phyloP scores from a whole-genome alignment of 1,284 basidiomycete species.

The Leccinum cinnamomeum region DNA sequence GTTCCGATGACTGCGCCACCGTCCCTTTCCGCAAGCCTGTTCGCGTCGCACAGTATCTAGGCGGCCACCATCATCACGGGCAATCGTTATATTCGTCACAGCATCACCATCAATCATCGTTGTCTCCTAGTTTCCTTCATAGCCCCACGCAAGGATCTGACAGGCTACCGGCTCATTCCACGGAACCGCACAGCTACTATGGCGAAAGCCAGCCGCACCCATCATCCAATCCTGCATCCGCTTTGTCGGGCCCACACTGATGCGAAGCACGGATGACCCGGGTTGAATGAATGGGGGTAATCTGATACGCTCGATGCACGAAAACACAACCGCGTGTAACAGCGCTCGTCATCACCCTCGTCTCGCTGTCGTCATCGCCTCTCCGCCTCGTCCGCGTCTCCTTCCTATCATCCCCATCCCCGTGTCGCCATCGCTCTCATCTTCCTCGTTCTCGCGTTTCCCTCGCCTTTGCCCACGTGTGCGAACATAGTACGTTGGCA shows the following conservation, averaged over 20 bases:
- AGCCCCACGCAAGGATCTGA: conserved; percentile 34
- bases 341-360: conserved; percentile 9
- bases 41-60: conserved; percentile 38
- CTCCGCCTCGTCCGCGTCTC: no score
- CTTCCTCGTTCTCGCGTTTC: no score
- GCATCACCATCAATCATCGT: conserved; percentile 32
- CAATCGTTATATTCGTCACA: conserved; percentile 34
- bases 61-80: conserved; percentile 29
- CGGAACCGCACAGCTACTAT: conserved; percentile 38
- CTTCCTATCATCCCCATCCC: no score
- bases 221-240: conserved; percentile 45
- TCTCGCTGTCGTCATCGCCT: no score
- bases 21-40: conserved; percentile 47
- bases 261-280: conserved; percentile 5
- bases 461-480: no score
- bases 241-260: conserved; percentile 50
- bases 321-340: conserved; percentile 30
- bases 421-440: no score
- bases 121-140: conserved; percentile 31
- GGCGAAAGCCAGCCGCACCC: conserved; percentile 42
- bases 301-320: conserved; percentile 19
- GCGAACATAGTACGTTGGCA: no score
- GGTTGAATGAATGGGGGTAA: conserved; percentile 18
- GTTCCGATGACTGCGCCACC: conserved; percentile 55
- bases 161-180: conserved; percentile 34